A percentile compares a stretch with the other conserved stretches of the same genome.
Evolutionary conservation across 202 grass and related monocot species (phyloP).

Genomic region (Setaria italica): DNA sequence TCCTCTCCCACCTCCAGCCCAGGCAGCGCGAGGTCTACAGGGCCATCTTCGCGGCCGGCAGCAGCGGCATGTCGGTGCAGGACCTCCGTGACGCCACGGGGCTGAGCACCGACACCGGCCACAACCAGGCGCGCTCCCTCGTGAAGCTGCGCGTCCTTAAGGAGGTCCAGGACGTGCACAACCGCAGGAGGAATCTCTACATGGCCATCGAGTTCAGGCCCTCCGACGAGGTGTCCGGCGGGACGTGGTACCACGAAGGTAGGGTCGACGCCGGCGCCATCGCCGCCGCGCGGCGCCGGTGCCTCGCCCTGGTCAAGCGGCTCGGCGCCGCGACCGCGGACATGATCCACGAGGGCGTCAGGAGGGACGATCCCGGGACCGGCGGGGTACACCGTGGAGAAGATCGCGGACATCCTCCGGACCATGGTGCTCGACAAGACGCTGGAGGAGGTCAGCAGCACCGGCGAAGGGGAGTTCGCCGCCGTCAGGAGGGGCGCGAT

Average conservation of each 20-base stretch:
- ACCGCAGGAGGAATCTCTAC: constrained; percentile 63
- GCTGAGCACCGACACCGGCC: neutral
- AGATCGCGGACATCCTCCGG: constrained; percentile 65
- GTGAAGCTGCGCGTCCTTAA: constrained; percentile 54
- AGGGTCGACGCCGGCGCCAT: constrained; percentile 63
- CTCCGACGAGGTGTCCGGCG: constrained; percentile 67
- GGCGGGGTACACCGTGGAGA: constrained; percentile 41
- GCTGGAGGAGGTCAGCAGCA: constrained; percentile 80
- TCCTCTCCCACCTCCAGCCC: constrained; percentile 21
- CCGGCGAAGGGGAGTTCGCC: constrained; percentile 63
- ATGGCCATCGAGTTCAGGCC: constrained; percentile 70
- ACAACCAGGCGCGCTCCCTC: constrained; percentile 39
- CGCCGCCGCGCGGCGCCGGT: constrained; percentile 51
- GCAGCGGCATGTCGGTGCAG: constrained; percentile 59
- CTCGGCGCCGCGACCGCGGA: constrained; percentile 60
- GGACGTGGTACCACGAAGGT: constrained; percentile 77
- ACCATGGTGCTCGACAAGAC: constrained; percentile 69
- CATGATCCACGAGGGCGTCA: constrained; percentile 52
- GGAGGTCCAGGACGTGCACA: constrained; percentile 63
- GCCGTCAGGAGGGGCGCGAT: constrained; percentile 51
- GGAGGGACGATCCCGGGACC: constrained; percentile 40
- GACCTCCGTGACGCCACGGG: constrained; percentile 43
- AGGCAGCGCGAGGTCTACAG: constrained; percentile 48
- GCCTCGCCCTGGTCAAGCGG: constrained; percentile 61
- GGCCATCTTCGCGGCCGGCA: constrained; percentile 41